phyloP scores from a whole-genome alignment of 1,139 yeast genomes.

The Sugiyamaella sp. region DNA sequence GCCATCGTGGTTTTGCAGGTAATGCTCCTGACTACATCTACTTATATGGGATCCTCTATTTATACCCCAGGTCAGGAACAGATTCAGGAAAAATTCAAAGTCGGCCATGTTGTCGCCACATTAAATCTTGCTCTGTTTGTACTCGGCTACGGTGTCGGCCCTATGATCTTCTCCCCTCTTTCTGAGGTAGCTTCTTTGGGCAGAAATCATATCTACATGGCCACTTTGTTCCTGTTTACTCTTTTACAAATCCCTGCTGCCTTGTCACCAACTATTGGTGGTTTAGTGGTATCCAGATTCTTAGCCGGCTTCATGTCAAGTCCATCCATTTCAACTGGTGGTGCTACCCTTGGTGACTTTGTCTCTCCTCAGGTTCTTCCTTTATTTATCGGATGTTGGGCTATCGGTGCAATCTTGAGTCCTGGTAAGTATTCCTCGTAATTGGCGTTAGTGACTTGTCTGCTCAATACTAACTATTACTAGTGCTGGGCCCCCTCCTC shows the following conservation, averaged over 20 bases:
- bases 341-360: constrained; percentile 77
- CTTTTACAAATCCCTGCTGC: constrained; percentile 56
- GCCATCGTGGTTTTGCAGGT: constrained; percentile 47
- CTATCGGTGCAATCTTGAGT: constrained; percentile 58
- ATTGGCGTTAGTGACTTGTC: neutral
- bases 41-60: constrained; percentile 64
- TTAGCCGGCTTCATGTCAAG: constrained; percentile 80
- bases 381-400: constrained; percentile 51
- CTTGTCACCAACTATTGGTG: constrained; percentile 53
- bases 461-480: constrained; percentile 3
- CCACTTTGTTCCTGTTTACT: constrained; percentile 57
- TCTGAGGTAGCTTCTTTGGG: constrained; percentile 58
- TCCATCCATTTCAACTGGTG: constrained; percentile 85
- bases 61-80: constrained; percentile 58
- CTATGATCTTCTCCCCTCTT: constrained; percentile 57
- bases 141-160: constrained; percentile 61
- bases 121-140: constrained; percentile 60
- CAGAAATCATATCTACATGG: constrained; percentile 55
- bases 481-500: constrained; percentile 58
- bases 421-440: constrained; percentile 46
- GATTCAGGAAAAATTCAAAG: constrained; percentile 49
- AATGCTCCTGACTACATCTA: constrained; percentile 53
- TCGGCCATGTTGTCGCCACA: constrained; percentile 50
- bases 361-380: constrained; percentile 28
- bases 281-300: constrained; percentile 65